phyloP scores from a whole-genome alignment of 345 rosid genomes.

The Capsella bursapastoris region DNA sequence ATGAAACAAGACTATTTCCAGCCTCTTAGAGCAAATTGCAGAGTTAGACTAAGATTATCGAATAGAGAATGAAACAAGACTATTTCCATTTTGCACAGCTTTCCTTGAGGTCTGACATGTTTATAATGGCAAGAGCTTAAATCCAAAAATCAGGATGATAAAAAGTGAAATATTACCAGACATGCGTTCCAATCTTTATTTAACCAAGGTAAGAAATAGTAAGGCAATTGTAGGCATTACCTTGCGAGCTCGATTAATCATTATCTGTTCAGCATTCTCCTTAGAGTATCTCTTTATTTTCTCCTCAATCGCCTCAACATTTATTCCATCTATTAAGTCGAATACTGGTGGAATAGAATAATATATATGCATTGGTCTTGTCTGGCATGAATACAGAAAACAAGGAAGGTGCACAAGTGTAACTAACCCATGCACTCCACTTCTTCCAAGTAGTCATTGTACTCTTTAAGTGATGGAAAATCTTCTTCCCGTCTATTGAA shows the following conservation, averaged over 20 bases:
- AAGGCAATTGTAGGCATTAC: conserved; percentile 43
- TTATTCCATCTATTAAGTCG: conserved; percentile 72
- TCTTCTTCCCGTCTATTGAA: conserved; percentile 91
- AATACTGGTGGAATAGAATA: conserved; percentile 54
- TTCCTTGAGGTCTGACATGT: conserved; percentile 16
- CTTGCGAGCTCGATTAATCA: conserved; percentile 84
- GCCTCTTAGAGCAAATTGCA: conserved; percentile 55
- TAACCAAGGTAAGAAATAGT: background rate
- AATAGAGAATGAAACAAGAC: background rate
- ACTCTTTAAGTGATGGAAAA: conserved; percentile 75
- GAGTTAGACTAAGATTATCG: background rate
- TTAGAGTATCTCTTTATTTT: conserved; percentile 69
- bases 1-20: no score
- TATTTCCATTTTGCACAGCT: background rate
- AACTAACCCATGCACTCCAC: conserved; percentile 94
- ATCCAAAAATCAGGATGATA: background rate
- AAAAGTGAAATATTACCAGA: background rate
- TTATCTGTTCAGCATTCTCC: conserved; percentile 90
- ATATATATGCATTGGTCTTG: conserved; percentile 15
- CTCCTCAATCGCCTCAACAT: conserved; percentile 76
- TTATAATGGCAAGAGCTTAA: background rate
- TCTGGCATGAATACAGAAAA: conserved; percentile 11
- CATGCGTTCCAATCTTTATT: background rate
- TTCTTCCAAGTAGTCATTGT: conserved; percentile 94
- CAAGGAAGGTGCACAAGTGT: conserved; percentile 21